A percentile compares a stretch with the other conserved stretches of the same genome.
phyloP scores from a whole-genome alignment of 1,284 basidiomycete species.

The Papiliotrema flavescens region DNA sequence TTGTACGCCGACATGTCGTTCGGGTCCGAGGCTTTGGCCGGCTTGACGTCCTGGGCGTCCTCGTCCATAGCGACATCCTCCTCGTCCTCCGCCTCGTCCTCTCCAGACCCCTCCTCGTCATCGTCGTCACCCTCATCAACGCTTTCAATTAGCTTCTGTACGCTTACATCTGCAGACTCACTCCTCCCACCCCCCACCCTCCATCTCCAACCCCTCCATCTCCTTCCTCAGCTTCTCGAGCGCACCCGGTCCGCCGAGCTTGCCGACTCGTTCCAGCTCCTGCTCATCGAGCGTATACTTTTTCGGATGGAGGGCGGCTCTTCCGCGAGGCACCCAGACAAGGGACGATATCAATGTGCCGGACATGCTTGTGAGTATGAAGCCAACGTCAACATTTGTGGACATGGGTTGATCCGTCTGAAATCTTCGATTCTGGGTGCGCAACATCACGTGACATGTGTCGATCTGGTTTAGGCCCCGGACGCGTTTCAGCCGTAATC shows the following conservation, averaged over 20 bases:
- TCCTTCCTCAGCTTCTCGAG: slow-evolving; percentile 76
- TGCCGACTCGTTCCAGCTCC: slow-evolving; percentile 85
- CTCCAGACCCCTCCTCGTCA: slow-evolving; percentile 55
- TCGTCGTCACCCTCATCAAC: slow-evolving; percentile 29
- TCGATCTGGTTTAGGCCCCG: no score
- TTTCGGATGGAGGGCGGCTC: slow-evolving; percentile 68
- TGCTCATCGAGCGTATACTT: slow-evolving; percentile 89
- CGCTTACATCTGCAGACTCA: neutral
- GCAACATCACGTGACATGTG: no score
- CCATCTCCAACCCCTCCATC: slow-evolving; percentile 53
- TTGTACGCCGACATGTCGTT: slow-evolving; percentile 90
- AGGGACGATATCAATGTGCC: slow-evolving; percentile 55
- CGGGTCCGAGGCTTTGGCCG: slow-evolving; percentile 49
- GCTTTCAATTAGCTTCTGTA: slow-evolving; percentile 13
- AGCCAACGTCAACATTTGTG: neutral
- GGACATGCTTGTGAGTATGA: slow-evolving; percentile 35
- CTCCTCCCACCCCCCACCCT: neutral
- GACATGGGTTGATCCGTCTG: neutral
- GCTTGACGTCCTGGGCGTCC: slow-evolving; percentile 48
- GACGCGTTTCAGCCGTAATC: no score
- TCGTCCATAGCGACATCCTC: slow-evolving; percentile 50
- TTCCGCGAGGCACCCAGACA: slow-evolving; percentile 77
- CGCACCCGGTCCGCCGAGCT: slow-evolving; percentile 77
- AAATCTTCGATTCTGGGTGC: no score
- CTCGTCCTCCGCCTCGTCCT: slow-evolving; percentile 22